These are phyloP conservation scores for Plantago ovata DNA, from an alignment of 257 asterid genomes.

Conservation along the genomic window DNA sequence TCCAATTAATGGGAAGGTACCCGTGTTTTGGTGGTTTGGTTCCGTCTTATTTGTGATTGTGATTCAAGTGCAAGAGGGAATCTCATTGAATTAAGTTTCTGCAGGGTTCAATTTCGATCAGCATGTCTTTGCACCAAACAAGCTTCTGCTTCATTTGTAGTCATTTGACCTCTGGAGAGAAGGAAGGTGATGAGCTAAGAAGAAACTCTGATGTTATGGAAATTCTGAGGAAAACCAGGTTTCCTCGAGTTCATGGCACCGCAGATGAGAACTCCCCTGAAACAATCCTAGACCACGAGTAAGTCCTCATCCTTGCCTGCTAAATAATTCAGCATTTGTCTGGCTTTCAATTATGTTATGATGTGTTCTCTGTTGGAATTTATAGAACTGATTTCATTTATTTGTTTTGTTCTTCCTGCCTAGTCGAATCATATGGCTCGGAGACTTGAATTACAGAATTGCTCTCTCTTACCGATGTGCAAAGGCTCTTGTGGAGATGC, in stretches of 20 bases:
- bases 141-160: constrained; percentile 98
- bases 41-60: constrained; percentile 16
- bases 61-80: constrained; percentile 10
- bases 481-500: constrained; percentile 97
- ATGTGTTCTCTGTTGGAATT: neutral
- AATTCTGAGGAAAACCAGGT: constrained; percentile 89
- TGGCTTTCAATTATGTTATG: neutral
- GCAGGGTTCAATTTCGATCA: constrained; percentile 97
- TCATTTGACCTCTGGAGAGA: constrained; percentile 95
- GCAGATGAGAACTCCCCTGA: constrained; percentile 82
- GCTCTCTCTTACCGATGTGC: constrained; percentile 86
- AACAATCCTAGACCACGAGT: constrained; percentile 97
- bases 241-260: constrained; percentile 67
- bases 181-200: constrained; percentile 91
- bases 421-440: constrained; percentile 96
- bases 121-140: constrained; percentile 97
- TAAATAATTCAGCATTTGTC: neutral
- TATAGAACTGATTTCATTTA: too few species aligned
- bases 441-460: constrained; percentile 90
- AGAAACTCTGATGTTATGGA: constrained; percentile 98
- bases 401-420: constrained; percentile 16
- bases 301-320: constrained; percentile 15
- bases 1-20: too few species aligned
- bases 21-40: too few species aligned
- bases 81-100: constrained; percentile 24